Conservation (phyloP, 2,329 filamentous ascomycete species). For the Colletotrichum sp. region DNA sequence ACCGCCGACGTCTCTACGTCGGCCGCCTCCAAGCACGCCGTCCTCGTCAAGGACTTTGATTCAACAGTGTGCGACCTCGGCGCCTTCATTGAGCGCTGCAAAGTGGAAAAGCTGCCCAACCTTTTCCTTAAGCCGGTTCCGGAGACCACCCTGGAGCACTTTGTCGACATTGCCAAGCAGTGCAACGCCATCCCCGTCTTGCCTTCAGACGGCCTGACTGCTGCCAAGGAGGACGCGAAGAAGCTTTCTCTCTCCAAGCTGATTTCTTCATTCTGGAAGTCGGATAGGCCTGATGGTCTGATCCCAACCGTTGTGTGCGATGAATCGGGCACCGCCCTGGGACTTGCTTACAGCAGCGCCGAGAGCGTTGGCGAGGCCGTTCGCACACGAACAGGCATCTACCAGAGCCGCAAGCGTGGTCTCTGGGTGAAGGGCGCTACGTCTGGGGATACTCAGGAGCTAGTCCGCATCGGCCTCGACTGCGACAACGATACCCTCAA, state of each 20-base stretch:
- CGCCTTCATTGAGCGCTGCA: slow-evolving; percentile 49
- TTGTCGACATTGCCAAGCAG: slow-evolving; percentile 54
- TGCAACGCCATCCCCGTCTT: slow-evolving; percentile 74
- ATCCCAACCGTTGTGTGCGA: slow-evolving; percentile 92
- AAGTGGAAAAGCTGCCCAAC: slow-evolving; percentile 49
- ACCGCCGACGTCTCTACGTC: slow-evolving; percentile 45
- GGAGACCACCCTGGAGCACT: slow-evolving; percentile 47
- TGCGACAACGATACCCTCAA: slow-evolving; percentile 93
- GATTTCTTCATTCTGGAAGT: slow-evolving; percentile 76
- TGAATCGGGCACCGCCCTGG: slow-evolving; percentile 82
- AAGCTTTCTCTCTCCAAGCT: slow-evolving; percentile 73
- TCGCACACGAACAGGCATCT: slow-evolving; percentile 80
- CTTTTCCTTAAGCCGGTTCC: slow-evolving; percentile 58
- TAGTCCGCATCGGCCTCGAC: slow-evolving; percentile 84
- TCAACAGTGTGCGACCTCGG: slow-evolving; percentile 42
- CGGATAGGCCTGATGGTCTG: slow-evolving; percentile 83
- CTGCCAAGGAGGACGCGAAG: slow-evolving; percentile 65
- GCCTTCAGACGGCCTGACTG: slow-evolving; percentile 72
- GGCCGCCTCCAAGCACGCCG: slow-evolving; percentile 49
- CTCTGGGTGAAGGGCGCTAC: slow-evolving; percentile 97
- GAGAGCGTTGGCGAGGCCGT: slow-evolving; percentile 90
- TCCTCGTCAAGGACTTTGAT: slow-evolving; percentile 60
- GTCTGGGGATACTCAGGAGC: slow-evolving; percentile 90
- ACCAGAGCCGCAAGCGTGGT: slow-evolving; percentile 94
- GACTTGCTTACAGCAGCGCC: slow-evolving; percentile 91